Conservation (phyloP, 1,284 basidiomycete genomes). For the Spongispora temasekensis region DNA sequence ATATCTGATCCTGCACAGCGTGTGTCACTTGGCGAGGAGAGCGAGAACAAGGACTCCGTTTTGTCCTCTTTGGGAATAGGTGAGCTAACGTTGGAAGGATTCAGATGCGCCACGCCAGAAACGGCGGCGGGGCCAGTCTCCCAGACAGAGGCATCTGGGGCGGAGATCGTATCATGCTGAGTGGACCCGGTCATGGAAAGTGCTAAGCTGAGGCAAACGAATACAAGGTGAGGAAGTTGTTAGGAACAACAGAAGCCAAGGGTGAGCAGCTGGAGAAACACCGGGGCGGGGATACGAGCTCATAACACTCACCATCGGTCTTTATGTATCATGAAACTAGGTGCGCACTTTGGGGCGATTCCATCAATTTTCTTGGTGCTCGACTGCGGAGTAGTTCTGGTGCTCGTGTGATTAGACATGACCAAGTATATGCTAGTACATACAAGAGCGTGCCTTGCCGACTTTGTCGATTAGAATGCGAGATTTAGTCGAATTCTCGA, state of each 20-base stretch:
- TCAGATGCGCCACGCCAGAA: neutral
- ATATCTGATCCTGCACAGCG: conserved; percentile 2
- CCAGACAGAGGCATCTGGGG: neutral
- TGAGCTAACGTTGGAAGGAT: neutral
- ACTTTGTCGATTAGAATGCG: conserved; percentile 16
- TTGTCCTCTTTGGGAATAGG: neutral
- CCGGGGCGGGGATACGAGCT: conserved; percentile 3
- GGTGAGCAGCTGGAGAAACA: conserved; percentile 1
- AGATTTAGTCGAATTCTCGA: conserved; percentile 4
- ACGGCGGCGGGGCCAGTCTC: neutral
- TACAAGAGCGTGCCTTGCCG: conserved; percentile 1
- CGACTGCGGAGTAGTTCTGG: conserved; percentile 11
- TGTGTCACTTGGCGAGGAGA: neutral
- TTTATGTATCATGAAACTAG: conserved; percentile 16
- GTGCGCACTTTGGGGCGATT: neutral
- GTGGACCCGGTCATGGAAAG: conserved; percentile 5
- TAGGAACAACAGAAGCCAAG: neutral
- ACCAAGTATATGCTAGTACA: conserved; percentile 4
- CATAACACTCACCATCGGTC: neutral
- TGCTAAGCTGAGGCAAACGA: neutral
- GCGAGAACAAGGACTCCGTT: conserved; percentile 1
- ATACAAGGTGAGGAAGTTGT: neutral
- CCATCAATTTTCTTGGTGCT: conserved; percentile 3
- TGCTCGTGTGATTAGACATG: conserved; percentile 7
- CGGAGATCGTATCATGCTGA: conserved; percentile 2